Evolutionary conservation across 2,329 filamentous ascomycete species (phyloP), one percentile per base, ranked within the genome.

Genomic region (Arthroderma uncinatum): DNA sequence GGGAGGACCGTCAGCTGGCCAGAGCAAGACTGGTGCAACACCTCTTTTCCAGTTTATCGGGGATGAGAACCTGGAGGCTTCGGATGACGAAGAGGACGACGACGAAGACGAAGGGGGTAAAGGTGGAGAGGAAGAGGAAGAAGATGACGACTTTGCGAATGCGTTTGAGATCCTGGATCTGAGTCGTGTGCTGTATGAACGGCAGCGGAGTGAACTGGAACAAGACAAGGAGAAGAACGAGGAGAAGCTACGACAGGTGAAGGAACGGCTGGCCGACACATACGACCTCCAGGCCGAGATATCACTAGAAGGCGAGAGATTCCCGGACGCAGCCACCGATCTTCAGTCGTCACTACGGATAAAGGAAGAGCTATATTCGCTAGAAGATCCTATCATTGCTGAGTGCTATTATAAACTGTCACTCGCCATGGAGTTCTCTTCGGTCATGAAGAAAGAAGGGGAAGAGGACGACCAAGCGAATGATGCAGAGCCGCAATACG

Each of bases 381-480:
- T 85, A 53, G 89, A 94, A 61, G 89, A 88, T 12, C 87, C 90
- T 64, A 80, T 94, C 54, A 81, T 97, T 57, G 92, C 93, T 42
- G 93, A 98, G 75, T 92, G 89, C 14, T 90, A 98, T 75, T 98
- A 87, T 77, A 97, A 96, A 74, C 84, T 98, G 25, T 95, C 92
- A 0, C 81, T 98, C 14, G 93, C 93, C 0, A 80, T 98, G 28
- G 93, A 98, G 68, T 97, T 97, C 64, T 89, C 89, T 2, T 93
- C 89, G 0, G 82, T 93, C 48, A 87, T 84, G 30, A 70, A 70
- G 59, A 65, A 66, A 14, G 66, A 67, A 30, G 52, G 76, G 61
- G 33, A 74, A 65, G 57, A 78, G 62, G 40, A 71, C 67, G 7
- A 72, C 64, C 7, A 74, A 71, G 39, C 28, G 37, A 40, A 14